Percentiles rank a stretch among this genome's conserved stretches.
phyloP scores from a whole-genome alignment of 805 yeast genomes.

The Ascoidea asiatica region DNA sequence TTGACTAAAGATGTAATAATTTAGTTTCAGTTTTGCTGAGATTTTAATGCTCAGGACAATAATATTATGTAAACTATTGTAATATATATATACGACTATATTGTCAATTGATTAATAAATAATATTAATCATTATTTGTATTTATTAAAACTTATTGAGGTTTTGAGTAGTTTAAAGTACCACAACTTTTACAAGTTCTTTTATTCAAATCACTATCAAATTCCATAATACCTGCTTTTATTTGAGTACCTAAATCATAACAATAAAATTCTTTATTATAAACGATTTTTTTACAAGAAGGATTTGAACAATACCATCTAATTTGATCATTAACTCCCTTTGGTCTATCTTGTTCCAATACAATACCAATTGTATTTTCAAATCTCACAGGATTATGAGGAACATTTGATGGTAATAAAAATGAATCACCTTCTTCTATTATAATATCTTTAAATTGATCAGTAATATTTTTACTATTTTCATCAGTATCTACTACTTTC shows the following conservation, averaged over 20 bases:
- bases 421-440: slow-evolving; percentile 81
- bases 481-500: slow-evolving; percentile 51
- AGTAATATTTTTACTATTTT: slow-evolving; percentile 35
- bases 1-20: slow-evolving; percentile 16
- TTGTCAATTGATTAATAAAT: too few relatives aligned
- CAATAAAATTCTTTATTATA: slow-evolving; percentile 64
- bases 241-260: slow-evolving; percentile 78
- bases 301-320: slow-evolving; percentile 75
- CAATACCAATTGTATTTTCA: slow-evolving; percentile 77
- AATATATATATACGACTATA: too few relatives aligned
- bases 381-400: slow-evolving; percentile 89
- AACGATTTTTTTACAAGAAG: slow-evolving; percentile 54
- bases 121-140: too few relatives aligned
- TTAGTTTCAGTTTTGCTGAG: too few relatives aligned
- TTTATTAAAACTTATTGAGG: too few relatives aligned
- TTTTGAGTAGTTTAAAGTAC: slow-evolving; percentile 55
- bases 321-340: slow-evolving; percentile 52
- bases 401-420: slow-evolving; percentile 66
- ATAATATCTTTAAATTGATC: slow-evolving; percentile 65
- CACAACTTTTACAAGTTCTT: slow-evolving; percentile 67
- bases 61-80: too few relatives aligned
- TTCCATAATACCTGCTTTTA: slow-evolving; percentile 62
- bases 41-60: too few relatives aligned
- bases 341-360: slow-evolving; percentile 87
- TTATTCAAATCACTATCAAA: slow-evolving; percentile 51